Evolutionary conservation across 2,329 filamentous ascomycete species (phyloP).

Genomic region (Anthostomella pinea): DNA sequence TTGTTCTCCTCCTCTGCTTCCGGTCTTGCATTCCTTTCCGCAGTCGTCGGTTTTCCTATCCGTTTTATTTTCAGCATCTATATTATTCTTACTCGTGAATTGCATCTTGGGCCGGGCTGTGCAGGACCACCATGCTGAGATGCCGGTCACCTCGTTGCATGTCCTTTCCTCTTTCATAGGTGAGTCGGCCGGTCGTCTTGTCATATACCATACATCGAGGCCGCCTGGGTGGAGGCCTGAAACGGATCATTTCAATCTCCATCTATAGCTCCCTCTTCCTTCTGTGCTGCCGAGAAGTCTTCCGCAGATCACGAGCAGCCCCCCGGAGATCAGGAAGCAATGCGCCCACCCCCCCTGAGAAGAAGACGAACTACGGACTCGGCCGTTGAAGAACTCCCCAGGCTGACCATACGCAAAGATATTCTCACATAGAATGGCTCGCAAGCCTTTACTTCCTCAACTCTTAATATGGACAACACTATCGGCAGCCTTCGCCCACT

Average conservation of each 20-base stretch:
- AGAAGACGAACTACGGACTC: constrained; percentile 16
- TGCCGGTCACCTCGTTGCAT: constrained; percentile 32
- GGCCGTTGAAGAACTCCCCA: constrained; percentile 13
- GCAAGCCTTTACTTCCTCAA: constrained; percentile 23
- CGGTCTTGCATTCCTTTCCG: constrained; percentile 19
- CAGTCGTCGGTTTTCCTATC: constrained; percentile 12
- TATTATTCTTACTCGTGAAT: constrained; percentile 23
- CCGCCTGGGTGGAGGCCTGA: constrained; percentile 18
- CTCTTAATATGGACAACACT: constrained; percentile 30
- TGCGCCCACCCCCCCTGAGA: constrained; percentile 19
- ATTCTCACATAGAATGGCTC: constrained; percentile 31
- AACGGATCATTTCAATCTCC: constrained; percentile 15
- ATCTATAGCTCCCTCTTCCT: constrained; percentile 8
- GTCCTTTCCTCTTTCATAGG: constrained; percentile 31
- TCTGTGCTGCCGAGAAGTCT: constrained; percentile 10
- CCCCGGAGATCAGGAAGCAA: constrained; percentile 18
- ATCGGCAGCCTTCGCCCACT: constrained; percentile 18
- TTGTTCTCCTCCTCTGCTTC: constrained; percentile 15
- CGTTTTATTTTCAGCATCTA: constrained; percentile 19
- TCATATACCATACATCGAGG: constrained; percentile 22
- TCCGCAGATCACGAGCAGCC: constrained; percentile 13
- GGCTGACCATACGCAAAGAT: constrained; percentile 28
- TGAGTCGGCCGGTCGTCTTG: constrained; percentile 23
- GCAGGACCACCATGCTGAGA: constrained; percentile 31
- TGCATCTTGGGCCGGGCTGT: constrained; percentile 28